phyloP scores from a whole-genome alignment of 345 rosid species.

The Nephelium lappaceum region DNA sequence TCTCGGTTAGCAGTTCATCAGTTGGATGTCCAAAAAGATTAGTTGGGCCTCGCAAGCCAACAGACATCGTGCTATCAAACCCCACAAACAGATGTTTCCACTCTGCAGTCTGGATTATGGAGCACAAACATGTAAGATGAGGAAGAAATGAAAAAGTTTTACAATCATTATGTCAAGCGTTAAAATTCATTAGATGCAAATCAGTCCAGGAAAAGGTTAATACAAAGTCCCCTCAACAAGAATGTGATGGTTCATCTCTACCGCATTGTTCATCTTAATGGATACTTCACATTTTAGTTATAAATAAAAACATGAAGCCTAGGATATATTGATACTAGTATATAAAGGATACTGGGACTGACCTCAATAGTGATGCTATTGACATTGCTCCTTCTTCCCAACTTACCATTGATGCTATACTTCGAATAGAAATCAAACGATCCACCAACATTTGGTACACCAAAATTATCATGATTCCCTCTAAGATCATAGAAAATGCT shows the following conservation, averaged over 20 bases:
- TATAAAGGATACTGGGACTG: conserved; percentile 15
- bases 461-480: conserved; percentile 96
- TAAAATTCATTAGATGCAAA: background rate
- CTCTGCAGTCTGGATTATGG: conserved; percentile 51
- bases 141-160: conserved; percentile 9
- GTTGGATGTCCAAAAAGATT: conserved; percentile 96
- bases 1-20: conserved; percentile 60
- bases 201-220: background rate
- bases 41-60: conserved; percentile 93
- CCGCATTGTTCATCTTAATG: background rate
- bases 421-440: conserved; percentile 79
- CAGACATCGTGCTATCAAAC: conserved; percentile 75
- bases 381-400: conserved; percentile 58
- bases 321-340: background rate
- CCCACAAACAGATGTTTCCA: conserved; percentile 80
- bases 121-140: conserved; percentile 26
- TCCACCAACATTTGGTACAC: conserved; percentile 66
- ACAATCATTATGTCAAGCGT: background rate
- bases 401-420: conserved; percentile 76
- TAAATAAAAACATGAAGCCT: background rate
- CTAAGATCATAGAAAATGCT: conserved; percentile 82
- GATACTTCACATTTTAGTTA: background rate
- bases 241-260: background rate
- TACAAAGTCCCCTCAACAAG: background rate
- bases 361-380: conserved; percentile 82